Evolutionary conservation across 2,329 filamentous ascomycete species (phyloP), one percentile per base, ranked within the genome.

Genomic region (Xylariaceae sp.): DNA sequence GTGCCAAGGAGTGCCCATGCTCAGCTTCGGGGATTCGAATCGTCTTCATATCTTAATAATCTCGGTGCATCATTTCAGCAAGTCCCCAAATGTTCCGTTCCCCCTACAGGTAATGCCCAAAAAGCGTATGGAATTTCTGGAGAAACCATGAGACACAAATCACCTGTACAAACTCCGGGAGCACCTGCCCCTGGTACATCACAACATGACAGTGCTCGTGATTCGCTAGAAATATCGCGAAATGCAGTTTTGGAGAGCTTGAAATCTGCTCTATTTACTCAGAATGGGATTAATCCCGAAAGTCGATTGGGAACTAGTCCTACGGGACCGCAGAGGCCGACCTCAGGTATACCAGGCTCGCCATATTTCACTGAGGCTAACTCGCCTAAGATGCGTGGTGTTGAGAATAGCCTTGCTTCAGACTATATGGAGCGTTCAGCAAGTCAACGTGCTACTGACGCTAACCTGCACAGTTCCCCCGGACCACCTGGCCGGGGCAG

Each of bases 171-270:
- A 16, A 40, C 37, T 48, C 48, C 18, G 19, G 48, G 48, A 20
- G 5, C 42, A 1, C 44, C 57, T 7, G 20, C 45, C 7, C 20
- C 48, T n/a, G 40, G 56, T 20, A 52, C 55, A 42, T 44, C 59
- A 37, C 57, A 50, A 23, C 59, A 49, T 26, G 61, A 51, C 42
- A 37, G 40, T 20, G 48, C 53, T 14, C 49, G 42, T 7, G 56
- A 50, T 37, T 62, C 61, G 12, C 44, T 60, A 5, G 59, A 63
- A 44, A 45, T 55, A 16, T 68, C 67, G 18, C 65, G 66, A 26
- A 66, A 45, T 44, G 64, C 66, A 12, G 67, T 70, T 9, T 65
- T 70, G 48, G 65, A 69, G 20, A 66, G 56, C 44, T 32, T 70
- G 37, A 61, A 48, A 14, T 63, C 65, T 5, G 59, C 67, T 7